phyloP scores from a whole-genome alignment of 2,329 filamentous ascomycete genomes.

The Monosporascus ibericus region DNA sequence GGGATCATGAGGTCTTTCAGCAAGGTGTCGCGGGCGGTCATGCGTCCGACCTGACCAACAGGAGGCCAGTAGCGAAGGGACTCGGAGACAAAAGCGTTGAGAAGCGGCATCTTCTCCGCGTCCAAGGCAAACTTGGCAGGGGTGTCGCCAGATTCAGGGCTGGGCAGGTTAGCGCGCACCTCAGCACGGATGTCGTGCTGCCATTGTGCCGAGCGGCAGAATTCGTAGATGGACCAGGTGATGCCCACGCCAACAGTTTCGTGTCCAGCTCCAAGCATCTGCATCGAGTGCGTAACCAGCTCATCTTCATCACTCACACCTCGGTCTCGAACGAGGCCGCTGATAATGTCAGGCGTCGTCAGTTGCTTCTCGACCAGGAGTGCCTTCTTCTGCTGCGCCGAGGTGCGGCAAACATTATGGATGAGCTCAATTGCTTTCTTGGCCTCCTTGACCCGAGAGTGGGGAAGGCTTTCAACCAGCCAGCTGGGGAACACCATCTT shows the following conservation, averaged over 20 bases:
- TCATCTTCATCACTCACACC: slow-evolving; percentile 6
- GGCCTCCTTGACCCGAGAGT: background rate
- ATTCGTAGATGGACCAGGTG: slow-evolving; percentile 12
- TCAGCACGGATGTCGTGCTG: slow-evolving; percentile 8
- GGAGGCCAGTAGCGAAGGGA: slow-evolving; percentile 13
- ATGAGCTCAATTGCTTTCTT: background rate
- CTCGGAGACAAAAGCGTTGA: slow-evolving; percentile 10
- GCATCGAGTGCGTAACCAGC: slow-evolving; percentile 11
- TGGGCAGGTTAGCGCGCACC: slow-evolving; percentile 9
- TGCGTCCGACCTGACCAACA: slow-evolving; percentile 9
- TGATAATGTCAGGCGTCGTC: slow-evolving; percentile 3
- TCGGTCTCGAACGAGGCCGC: slow-evolving; percentile 6
- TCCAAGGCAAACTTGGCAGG: slow-evolving; percentile 4
- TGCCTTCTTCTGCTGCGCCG: slow-evolving; percentile 3
- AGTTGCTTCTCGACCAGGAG: slow-evolving; percentile 8
- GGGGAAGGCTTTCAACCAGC: slow-evolving; percentile 1
- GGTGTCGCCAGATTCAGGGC: slow-evolving; percentile 3
- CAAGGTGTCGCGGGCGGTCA: slow-evolving; percentile 20
- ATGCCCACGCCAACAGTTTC: slow-evolving; percentile 11
- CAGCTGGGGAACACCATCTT: slow-evolving; percentile 4
- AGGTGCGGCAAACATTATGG: slow-evolving; percentile 1
- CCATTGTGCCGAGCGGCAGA: slow-evolving; percentile 8
- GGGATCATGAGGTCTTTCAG: slow-evolving; percentile 54
- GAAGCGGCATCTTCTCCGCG: slow-evolving; percentile 9
- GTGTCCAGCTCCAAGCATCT: slow-evolving; percentile 12